These are phyloP conservation scores for Candida tammaniensis DNA, from an alignment of 805 yeast species.

Conservation along the genomic window DNA sequence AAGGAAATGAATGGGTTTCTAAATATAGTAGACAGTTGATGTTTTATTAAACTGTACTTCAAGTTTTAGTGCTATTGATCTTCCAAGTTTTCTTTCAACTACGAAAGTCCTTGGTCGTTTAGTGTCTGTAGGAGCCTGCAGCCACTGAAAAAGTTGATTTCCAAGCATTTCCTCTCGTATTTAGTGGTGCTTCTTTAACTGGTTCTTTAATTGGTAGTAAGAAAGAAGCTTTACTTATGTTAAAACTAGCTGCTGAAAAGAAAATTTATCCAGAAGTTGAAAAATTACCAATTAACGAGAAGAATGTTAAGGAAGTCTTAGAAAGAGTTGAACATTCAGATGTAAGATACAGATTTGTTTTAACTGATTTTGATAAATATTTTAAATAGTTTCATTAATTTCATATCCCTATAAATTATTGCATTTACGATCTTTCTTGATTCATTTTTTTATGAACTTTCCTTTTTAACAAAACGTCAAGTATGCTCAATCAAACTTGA, in stretches of 20 bases:
- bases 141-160: constrained; percentile 20
- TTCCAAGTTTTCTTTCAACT: constrained; percentile 41
- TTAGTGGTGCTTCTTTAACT: constrained; percentile 23
- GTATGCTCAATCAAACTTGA: too few species aligned
- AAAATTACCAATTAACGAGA: constrained; percentile 33
- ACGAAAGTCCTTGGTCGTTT: constrained; percentile 22
- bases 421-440: too few species aligned
- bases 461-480: too few species aligned
- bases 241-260: constrained; percentile 34
- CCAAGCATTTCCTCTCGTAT: constrained; percentile 20
- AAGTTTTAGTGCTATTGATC: constrained; percentile 47
- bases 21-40: constrained; percentile 40
- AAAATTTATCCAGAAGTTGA: constrained; percentile 33
- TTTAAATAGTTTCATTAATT: constrained; percentile 4
- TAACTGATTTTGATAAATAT: constrained; percentile 51
- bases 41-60: constrained; percentile 54
- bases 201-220: constrained; percentile 35
- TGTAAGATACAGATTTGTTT: constrained; percentile 52
- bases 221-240: constrained; percentile 34
- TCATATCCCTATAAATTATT: too few species aligned
- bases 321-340: constrained; percentile 30
- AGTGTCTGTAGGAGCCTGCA: constrained; percentile 28
- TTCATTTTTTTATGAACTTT: too few species aligned
- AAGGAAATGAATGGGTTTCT: constrained; percentile 40
- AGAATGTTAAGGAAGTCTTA: constrained; percentile 30